phyloP scores from a whole-genome alignment of 169 alveolate genomes.

The Neospora caninum region DNA sequence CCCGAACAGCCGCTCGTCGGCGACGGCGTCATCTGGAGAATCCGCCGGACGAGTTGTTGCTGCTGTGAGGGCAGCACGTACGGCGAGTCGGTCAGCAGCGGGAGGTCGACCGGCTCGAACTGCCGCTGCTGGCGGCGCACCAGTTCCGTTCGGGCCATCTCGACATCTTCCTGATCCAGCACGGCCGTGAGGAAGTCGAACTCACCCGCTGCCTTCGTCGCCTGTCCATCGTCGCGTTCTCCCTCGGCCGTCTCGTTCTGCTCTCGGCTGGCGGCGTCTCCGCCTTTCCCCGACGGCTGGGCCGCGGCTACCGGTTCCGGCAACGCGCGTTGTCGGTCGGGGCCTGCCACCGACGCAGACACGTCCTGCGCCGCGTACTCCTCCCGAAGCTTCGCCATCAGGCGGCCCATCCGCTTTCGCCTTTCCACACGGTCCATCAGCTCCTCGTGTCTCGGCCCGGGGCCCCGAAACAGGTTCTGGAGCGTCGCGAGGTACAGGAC shows the following conservation, averaged over 20 bases:
- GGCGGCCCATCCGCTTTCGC: background rate
- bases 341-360: no score
- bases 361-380: background rate
- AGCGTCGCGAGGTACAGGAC: constrained; percentile 42
- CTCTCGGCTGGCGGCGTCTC: background rate
- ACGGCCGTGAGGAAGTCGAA: background rate
- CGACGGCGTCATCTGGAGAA: constrained; percentile 52
- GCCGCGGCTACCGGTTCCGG: no score
- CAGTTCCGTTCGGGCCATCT: constrained; percentile 18
- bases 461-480: constrained; percentile 42
- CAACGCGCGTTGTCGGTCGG: no score
- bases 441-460: background rate
- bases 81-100: constrained; percentile 29
- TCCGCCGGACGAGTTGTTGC: constrained; percentile 56
- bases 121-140: constrained; percentile 38
- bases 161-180: background rate
- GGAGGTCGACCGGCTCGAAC: constrained; percentile 39
- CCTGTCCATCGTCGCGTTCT: background rate
- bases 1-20: constrained; percentile 50
- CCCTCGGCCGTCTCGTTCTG: background rate
- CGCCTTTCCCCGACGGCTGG: no score
- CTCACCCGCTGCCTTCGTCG: background rate
- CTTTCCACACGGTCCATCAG: background rate
- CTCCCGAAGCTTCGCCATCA: background rate
- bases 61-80: constrained; percentile 42